Evolutionary conservation across 495 filamentous ascomycete genomes (phyloP), one percentile per base, ranked within the genome.

Genomic region (Penicillium psychrofluorescens): DNA sequence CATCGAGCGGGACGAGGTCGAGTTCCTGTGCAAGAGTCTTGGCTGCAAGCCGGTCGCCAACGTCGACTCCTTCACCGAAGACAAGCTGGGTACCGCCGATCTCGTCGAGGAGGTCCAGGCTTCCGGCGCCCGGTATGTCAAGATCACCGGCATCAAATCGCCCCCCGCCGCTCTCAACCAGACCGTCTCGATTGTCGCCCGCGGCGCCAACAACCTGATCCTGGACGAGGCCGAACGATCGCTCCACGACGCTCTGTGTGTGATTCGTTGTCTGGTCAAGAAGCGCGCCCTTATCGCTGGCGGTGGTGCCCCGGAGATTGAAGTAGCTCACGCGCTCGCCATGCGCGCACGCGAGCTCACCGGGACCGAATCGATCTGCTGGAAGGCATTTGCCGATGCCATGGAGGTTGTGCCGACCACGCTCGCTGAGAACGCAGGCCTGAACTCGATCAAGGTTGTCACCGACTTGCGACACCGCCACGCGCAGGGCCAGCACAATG

Each of bases 11-110:
- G 92, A 98, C 61, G 92, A 98, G 68, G 86, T 98, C 45, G 92
- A 98, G 66, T 98, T 98, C 70, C 85, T 98, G 62, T 96, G 91
- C 86, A 97, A 95, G 75, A 80, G 83, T 44, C 91, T 90, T 14
- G 92, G 92, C 63, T 98, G 92, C 78, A 98, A 98, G 74, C 92
- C 92, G 40, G 94, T 98, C 53, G 92, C 92, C 53, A 95, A 98
- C 67, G 88, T 97, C 62, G 92, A 98, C 68, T 92, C 87, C 39
- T 98, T 98, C 77, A 94, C 89, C 33, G 92, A 97, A 68, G 92
- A 98, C 73, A 98, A 96, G 71, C 86, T 98, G 37, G 94, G 90
- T 58, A 83, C 81, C n/a, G 92, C 94, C 29, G 92, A 96, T 49
- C 79, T 98, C 11, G 79, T 97, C 29, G 92, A 98, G 68, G 92